These are phyloP conservation scores for Aureobasidium sp. DNA, from an alignment of 2,329 filamentous ascomycete genomes.

Conservation along the genomic window DNA sequence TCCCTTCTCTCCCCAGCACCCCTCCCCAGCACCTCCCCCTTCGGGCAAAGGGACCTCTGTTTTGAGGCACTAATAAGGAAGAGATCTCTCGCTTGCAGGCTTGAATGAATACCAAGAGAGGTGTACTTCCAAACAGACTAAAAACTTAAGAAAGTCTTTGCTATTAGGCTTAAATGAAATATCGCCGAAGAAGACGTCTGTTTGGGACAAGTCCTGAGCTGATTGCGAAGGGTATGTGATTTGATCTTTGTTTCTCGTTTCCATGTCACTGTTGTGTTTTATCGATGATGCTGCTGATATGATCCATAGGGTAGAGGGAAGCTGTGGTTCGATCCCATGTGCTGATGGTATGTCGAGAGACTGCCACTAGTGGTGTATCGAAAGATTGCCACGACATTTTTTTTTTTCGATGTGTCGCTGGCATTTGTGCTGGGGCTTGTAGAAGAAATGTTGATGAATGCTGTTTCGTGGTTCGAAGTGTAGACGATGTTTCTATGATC, in stretches of 20 bases:
- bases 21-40: not conserved
- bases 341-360: not conserved
- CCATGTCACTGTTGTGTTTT: not conserved
- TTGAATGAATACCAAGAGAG: not conserved
- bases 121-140: not conserved
- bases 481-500: not conserved
- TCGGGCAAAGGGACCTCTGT: not conserved
- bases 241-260: not conserved
- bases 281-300: not conserved
- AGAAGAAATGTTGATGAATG: not conserved
- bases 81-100: not conserved
- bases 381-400: not conserved
- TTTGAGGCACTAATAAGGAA: not conserved
- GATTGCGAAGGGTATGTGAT: not conserved
- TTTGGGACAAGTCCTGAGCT: not conserved
- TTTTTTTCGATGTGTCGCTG: constrained; percentile 6
- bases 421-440: not conserved
- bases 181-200: not conserved
- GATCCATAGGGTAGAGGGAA: not conserved
- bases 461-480: not conserved
- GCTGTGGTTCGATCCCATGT: not conserved
- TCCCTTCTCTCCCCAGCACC: not conserved
- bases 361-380: not conserved
- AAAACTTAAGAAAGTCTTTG: not conserved
- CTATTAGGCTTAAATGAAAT: not conserved